Percentiles rank a stretch among this genome's conserved stretches.
Conservation (phyloP, 73 alveolate species). For the Halteria grandinella region DNA sequence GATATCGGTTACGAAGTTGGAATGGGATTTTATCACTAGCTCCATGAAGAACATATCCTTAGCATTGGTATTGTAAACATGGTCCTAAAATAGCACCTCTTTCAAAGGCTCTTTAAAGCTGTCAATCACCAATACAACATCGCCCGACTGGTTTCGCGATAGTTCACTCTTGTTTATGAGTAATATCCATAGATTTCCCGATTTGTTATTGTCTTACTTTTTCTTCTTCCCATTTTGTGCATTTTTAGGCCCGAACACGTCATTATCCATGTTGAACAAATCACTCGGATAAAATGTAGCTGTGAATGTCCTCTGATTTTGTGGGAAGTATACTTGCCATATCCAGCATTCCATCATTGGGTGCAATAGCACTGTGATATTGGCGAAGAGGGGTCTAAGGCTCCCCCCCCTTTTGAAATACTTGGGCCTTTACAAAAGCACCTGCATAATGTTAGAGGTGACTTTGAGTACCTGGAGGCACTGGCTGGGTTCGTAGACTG, state of each 20-base stretch:
- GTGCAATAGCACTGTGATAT: conserved; percentile 40
- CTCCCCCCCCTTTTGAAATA: neutral
- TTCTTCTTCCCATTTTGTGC: conserved; percentile 6
- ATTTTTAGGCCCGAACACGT: neutral
- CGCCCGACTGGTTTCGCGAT: conserved; percentile 41
- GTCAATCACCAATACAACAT: conserved; percentile 26
- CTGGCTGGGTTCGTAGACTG: conserved; percentile 32
- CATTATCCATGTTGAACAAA: conserved; percentile 58
- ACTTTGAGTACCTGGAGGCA: conserved; percentile 15
- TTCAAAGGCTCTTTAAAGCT: conserved; percentile 51
- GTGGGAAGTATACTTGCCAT: conserved; percentile 50
- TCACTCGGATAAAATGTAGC: conserved; percentile 61
- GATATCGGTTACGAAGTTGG: conserved; percentile 45
- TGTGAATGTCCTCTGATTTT: conserved; percentile 50
- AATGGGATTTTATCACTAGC: conserved; percentile 6
- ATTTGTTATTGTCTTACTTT: too few species aligned
- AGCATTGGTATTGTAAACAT: conserved; percentile 57
- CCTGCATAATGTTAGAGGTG: neutral
- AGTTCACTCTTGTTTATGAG: conserved; percentile 35
- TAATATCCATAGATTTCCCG: conserved; percentile 53
- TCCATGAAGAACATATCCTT: conserved; percentile 68
- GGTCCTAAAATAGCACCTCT: conserved; percentile 54
- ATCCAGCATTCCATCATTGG: conserved; percentile 70
- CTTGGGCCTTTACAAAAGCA: conserved; percentile 14
- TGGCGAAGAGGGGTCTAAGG: neutral